Base-by-base conservation (phyloP, 2,329 filamentous ascomycete species). In the Epichloe sp. region DNA sequence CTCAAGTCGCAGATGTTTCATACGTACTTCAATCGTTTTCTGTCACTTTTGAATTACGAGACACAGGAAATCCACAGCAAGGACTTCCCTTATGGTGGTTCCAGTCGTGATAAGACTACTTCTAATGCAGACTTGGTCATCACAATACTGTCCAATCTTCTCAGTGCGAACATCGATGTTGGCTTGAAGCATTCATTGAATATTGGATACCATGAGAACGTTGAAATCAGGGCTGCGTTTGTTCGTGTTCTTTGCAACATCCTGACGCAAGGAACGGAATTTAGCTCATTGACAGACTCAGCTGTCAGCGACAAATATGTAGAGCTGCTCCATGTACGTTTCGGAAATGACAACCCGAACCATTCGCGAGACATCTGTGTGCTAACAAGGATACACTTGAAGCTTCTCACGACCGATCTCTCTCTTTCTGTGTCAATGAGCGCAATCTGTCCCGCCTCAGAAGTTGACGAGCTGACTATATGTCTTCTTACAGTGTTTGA, bases 1-100 rank as follows among this genome's bases (percentile, higher is more conserved):
- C 72, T 82, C 49, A 85, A 85, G 60, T 82, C 79, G 1, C 78
- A 85, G 58, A 81, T 85, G 76, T 86, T 86, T 59, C 80, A 83
- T 54, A 80, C 77, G 6, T 86, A 86, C 62, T 85, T 86, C 65
- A 85, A 83, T 55, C 73, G 80, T 7, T 85, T 86, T 59, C 68
- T 86, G 19, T 83, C 80, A 0, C 67, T 86, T 4, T 69, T 86
- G 31, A 82, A 82, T 54, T 71, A 78, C 47, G 79, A 83, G 50
- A 64, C 72, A 0, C 58, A 67, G 7, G 77, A 81, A 40, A 50
- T 59, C 17, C 56, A 52, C 14, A 57, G 55, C 49, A 48, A 57
- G 17, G 63, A 67, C 21, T 55, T 60, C 14, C 54, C 54, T 37
- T 54, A 67, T 11, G 61, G 67, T n/a, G 59, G 68, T 4, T 55